Conservation (phyloP, 768 basidiomycete genomes). For the Nidularia pulvinata region DNA sequence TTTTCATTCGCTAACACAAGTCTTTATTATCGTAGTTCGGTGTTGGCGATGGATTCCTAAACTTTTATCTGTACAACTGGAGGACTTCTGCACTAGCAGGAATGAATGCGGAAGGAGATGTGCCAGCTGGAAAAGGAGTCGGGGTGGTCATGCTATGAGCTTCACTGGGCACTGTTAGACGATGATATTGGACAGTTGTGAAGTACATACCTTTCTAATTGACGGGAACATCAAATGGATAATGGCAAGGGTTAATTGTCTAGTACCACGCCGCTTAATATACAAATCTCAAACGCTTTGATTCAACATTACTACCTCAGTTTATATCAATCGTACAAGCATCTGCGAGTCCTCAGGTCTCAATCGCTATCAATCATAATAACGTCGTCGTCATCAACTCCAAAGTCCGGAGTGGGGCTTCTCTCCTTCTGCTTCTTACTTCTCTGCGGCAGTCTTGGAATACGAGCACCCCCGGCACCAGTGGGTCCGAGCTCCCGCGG, state of each 20-base stretch:
- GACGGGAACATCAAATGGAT: neutral
- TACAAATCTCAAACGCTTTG: neutral
- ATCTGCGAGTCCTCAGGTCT: constrained; percentile 1
- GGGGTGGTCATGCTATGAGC: constrained; percentile 91
- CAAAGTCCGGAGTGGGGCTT: constrained; percentile 80
- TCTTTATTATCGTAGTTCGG: constrained; percentile 65
- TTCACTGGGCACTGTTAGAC: too few species aligned
- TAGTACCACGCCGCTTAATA: neutral
- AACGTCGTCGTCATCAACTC: constrained; percentile 82
- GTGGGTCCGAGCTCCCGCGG: constrained; percentile 38
- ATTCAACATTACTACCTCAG: neutral
- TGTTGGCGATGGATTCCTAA: constrained; percentile 87
- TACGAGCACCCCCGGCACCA: constrained; percentile 55
- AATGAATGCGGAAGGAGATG: constrained; percentile 45
- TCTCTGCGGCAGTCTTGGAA: constrained; percentile 43
- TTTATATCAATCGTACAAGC: too few species aligned
- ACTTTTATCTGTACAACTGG: constrained; percentile 97
- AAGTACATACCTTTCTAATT: neutral
- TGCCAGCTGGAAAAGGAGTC: constrained; percentile 74
- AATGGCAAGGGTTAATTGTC: neutral
- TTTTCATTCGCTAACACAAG: constrained; percentile 2
- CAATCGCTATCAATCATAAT: constrained; percentile 87
- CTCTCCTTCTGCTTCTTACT: constrained; percentile 38
- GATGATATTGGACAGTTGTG: constrained; percentile 6
- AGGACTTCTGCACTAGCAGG: constrained; percentile 81